phyloP scores from a whole-genome alignment of 2,329 filamentous ascomycete species.

The Lomentospora prolificans region DNA sequence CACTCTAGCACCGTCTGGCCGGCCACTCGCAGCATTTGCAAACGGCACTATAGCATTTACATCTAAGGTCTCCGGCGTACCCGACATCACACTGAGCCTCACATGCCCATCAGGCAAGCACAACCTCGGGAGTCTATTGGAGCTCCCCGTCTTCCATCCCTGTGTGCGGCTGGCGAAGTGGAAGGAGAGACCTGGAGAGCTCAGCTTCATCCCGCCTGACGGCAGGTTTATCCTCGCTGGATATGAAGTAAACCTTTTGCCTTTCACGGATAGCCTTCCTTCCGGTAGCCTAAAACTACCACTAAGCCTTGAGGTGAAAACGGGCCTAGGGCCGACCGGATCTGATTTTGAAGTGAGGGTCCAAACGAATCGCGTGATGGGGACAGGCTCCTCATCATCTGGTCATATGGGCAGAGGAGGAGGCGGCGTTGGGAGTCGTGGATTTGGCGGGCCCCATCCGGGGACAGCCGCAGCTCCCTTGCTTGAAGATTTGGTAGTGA shows the following conservation, averaged over 20 bases:
- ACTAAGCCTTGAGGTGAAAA: constrained; percentile 71
- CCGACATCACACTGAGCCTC: constrained; percentile 75
- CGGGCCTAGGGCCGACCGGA: constrained; percentile 62
- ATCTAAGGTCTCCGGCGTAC: constrained; percentile 86
- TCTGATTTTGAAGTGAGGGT: constrained; percentile 85
- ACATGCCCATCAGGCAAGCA: constrained; percentile 74
- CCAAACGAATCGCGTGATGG: constrained; percentile 50
- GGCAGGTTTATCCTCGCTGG: constrained; percentile 87
- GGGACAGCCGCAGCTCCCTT: constrained; percentile 49
- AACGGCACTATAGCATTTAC: constrained; percentile 93
- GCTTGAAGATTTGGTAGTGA: constrained; percentile 69
- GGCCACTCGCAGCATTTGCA: constrained; percentile 75
- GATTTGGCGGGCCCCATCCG: constrained; percentile 30
- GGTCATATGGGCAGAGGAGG: constrained; percentile 23
- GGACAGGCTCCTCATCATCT: constrained; percentile 31
- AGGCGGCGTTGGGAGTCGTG: constrained; percentile 22
- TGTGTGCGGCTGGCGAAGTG: constrained; percentile 86
- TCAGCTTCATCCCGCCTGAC: constrained; percentile 95
- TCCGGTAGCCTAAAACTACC: constrained; percentile 67
- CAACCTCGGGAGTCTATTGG: constrained; percentile 63
- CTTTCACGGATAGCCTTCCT: constrained; percentile 49
- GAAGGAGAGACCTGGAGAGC: constrained; percentile 77
- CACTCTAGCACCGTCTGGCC: constrained; percentile 81
- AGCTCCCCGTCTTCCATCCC: constrained; percentile 89
- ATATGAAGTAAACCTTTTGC: constrained; percentile 87